Evolutionary conservation across 2,329 filamentous ascomycete species (phyloP).

Genomic region (Alternaria tenuissima): DNA sequence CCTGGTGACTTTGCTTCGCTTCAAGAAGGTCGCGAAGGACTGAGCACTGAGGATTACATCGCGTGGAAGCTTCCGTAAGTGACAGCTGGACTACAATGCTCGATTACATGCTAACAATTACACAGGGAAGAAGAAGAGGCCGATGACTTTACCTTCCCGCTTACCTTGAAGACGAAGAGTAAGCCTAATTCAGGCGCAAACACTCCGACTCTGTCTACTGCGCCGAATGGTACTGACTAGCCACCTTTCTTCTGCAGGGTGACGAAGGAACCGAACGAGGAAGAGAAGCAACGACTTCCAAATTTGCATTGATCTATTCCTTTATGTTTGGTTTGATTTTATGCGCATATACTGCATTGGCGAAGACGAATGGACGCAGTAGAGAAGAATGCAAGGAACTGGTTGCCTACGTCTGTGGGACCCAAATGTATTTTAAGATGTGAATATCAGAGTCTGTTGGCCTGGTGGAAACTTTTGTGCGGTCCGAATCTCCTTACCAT

Average conservation of each 20-base stretch:
- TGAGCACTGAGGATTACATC: constrained; percentile 97
- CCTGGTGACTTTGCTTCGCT: constrained; percentile 96
- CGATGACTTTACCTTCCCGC: constrained; percentile 76
- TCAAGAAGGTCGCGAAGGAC: constrained; percentile 90
- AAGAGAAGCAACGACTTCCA: constrained; percentile 6
- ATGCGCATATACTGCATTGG: constrained; percentile 14
- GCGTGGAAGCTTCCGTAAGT: constrained; percentile 98
- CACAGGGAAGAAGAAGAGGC: constrained; percentile 83
- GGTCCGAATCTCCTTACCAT: background rate
- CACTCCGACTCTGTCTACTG: constrained; percentile 37
- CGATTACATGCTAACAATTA: constrained; percentile 39
- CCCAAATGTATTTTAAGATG: constrained; percentile 15
- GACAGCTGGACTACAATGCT: background rate
- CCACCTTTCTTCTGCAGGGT: constrained; percentile 7
- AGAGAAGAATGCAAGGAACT: background rate
- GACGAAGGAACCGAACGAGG: constrained; percentile 11
- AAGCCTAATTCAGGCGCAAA: constrained; percentile 40
- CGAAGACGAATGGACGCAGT: constrained; percentile 1
- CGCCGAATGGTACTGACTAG: constrained; percentile 41
- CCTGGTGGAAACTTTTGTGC: background rate
- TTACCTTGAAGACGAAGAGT: constrained; percentile 67
- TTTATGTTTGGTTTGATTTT: constrained; percentile 12
- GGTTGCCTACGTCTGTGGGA: background rate
- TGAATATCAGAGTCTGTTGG: constrained; percentile 10
- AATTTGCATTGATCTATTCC: constrained; percentile 24